These are phyloP conservation scores for Pelargonium myrrhifolium DNA, from an alignment of 441 rosid species.

Conservation along the genomic window DNA sequence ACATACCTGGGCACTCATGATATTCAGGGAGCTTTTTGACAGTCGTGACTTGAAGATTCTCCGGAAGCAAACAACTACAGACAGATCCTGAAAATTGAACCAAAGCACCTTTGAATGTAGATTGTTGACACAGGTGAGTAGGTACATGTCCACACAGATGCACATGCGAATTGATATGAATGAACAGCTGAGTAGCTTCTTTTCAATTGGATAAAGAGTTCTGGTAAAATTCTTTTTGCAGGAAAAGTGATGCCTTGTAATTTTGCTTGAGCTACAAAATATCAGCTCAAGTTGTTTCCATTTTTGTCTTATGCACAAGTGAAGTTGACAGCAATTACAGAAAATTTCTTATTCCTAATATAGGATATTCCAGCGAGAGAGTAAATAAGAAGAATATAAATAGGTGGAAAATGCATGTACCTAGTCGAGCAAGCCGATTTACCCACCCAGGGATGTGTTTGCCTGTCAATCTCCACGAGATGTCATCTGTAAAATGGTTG, in stretches of 20 bases:
- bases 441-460: conserved; percentile 68
- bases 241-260: too few species aligned
- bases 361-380: not conserved
- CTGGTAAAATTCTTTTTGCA: too few species aligned
- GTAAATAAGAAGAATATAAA: not conserved
- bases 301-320: too few species aligned
- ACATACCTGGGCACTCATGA: conserved; percentile 41
- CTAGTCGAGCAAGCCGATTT: conserved; percentile 72
- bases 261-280: too few species aligned
- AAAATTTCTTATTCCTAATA: too few species aligned
- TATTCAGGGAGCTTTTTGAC: conserved; percentile 61
- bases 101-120: not conserved
- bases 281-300: too few species aligned
- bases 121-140: too few species aligned
- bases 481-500: conserved; percentile 70
- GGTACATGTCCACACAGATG: too few species aligned
- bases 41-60: conserved; percentile 66
- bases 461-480: conserved; percentile 42
- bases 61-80: conserved; percentile 75
- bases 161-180: too few species aligned
- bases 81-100: conserved; percentile 40
- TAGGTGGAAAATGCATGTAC: conserved; percentile 22
- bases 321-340: too few species aligned
- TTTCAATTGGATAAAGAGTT: too few species aligned
- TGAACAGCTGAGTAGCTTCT: too few species aligned